Evolutionary conservation across 441 rosid species (phyloP).

Genomic region (Populus hybrid): DNA sequence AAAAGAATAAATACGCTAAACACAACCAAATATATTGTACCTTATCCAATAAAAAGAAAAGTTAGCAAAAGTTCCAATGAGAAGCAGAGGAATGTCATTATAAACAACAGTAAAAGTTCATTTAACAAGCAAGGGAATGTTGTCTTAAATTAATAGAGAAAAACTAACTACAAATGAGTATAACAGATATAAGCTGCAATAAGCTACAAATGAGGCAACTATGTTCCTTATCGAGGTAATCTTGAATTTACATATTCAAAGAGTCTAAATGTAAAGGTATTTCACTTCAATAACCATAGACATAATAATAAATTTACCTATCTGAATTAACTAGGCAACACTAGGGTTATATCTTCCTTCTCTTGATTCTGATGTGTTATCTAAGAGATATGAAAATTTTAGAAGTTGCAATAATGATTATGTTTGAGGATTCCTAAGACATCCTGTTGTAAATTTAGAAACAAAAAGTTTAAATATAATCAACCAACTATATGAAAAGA

Average conservation of each 20-base stretch:
- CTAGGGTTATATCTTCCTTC: conserved; percentile 28
- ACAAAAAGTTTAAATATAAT: not conserved
- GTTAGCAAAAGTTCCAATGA: no score
- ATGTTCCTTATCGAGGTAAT: no score
- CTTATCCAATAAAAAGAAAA: no score
- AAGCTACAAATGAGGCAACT: no score
- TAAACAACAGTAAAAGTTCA: no score
- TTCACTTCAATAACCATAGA: not conserved
- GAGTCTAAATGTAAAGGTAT: not conserved
- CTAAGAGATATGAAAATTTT: conserved; percentile 79
- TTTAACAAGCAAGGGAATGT: no score
- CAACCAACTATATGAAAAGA: conserved; percentile 7
- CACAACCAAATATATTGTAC: no score
- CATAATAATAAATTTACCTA: conserved; percentile 34
- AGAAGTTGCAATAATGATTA: conserved; percentile 65
- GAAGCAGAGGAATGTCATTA: no score
- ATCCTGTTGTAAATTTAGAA: conserved; percentile 34
- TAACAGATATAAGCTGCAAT: no score
- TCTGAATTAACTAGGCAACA: conserved; percentile 33
- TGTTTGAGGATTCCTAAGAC: conserved; percentile 72
- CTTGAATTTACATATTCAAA: not conserved
- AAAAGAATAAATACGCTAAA: no score
- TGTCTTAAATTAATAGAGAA: no score
- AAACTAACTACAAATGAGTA: no score
- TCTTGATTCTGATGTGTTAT: conserved; percentile 42